Evolutionary conservation across 768 basidiomycete species (phyloP).

Genomic region (Clathrus columnatus): DNA sequence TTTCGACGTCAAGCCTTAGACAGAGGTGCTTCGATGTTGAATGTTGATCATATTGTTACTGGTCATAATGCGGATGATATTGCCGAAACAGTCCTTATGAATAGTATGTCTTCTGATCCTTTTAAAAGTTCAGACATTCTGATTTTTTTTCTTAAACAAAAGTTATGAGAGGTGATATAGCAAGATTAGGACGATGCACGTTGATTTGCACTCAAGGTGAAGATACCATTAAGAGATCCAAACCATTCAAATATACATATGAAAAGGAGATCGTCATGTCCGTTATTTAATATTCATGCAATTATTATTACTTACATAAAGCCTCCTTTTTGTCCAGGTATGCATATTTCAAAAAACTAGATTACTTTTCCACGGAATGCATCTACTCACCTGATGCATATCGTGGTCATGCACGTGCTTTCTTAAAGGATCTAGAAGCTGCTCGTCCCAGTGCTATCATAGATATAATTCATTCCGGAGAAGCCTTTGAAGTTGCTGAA

Average conservation of each 20-base stretch:
- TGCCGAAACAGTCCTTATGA: conserved; percentile 98
- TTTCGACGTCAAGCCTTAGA: conserved; percentile 95
- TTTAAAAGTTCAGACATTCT: conserved; percentile 1
- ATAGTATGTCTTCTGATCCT: conserved; percentile 52
- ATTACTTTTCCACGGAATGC: conserved; percentile 98
- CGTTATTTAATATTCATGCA: conserved; percentile 20
- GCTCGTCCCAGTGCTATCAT: conserved; percentile 92
- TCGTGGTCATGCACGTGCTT: conserved; percentile 88
- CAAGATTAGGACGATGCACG: conserved; percentile 88
- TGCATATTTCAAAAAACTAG: conserved; percentile 97
- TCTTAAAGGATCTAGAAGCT: conserved; percentile 92
- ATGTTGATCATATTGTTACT: conserved; percentile 95
- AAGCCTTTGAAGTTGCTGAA: conserved; percentile 79
- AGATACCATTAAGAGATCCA: conserved; percentile 91
- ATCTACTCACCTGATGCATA: conserved; percentile 99
- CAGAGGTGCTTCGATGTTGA: conserved; percentile 79
- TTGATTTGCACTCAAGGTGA: conserved; percentile 92
- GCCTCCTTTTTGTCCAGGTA: no score
- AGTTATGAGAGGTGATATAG: conserved; percentile 99
- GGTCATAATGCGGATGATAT: conserved; percentile 99
- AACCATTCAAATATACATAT: conserved; percentile 99
- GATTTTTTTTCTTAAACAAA: background rate
- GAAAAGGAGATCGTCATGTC: conserved; percentile 99
- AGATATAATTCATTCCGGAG: conserved; percentile 95
- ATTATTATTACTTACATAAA: background rate